Conservation (phyloP, 371 early-diverging fungal species). For the Mortierella sp. region DNA sequence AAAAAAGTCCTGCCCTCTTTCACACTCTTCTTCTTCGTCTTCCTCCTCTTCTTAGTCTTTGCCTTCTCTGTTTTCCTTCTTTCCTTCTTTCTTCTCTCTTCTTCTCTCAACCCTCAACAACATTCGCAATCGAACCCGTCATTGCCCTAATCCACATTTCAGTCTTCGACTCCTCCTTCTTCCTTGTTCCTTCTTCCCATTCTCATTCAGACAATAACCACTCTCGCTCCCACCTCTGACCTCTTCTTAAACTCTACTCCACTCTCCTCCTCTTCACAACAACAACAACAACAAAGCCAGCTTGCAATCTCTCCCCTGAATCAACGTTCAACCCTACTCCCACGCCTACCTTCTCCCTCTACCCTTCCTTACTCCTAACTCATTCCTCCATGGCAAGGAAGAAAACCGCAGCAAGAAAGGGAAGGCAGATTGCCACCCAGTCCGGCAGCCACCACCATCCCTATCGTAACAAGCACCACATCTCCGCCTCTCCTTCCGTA, state of each 20-base stretch:
- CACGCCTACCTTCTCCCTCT: neutral
- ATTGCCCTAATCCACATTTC: neutral
- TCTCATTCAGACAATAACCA: neutral
- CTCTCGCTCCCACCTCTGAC: neutral
- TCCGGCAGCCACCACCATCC: constrained; percentile 18
- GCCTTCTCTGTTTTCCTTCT: neutral
- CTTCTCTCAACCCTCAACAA: neutral
- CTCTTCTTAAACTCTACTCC: neutral
- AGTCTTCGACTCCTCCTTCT: neutral
- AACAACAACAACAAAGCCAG: neutral
- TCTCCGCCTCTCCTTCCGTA: constrained; percentile 44
- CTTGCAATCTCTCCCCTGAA: constrained; percentile 1
- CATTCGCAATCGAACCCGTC: neutral
- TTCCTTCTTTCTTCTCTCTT: neutral
- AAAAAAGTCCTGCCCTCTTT: constrained; percentile 1
- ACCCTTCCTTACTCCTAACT: neutral
- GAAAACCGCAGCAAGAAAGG: constrained; percentile 35
- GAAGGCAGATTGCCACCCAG: constrained; percentile 18
- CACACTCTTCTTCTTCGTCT: neutral
- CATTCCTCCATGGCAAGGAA: constrained; percentile 38
- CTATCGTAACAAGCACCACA: constrained; percentile 36
- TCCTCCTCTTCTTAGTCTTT: constrained; percentile 3
- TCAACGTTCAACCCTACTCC: constrained; percentile 1
- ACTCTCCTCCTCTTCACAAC: constrained; percentile 2
- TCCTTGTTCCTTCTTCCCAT: neutral